A percentile compares a stretch with the other conserved stretches of the same genome.
Conservation (phyloP, 345 rosid genomes). For the Lepidium sativum region DNA sequence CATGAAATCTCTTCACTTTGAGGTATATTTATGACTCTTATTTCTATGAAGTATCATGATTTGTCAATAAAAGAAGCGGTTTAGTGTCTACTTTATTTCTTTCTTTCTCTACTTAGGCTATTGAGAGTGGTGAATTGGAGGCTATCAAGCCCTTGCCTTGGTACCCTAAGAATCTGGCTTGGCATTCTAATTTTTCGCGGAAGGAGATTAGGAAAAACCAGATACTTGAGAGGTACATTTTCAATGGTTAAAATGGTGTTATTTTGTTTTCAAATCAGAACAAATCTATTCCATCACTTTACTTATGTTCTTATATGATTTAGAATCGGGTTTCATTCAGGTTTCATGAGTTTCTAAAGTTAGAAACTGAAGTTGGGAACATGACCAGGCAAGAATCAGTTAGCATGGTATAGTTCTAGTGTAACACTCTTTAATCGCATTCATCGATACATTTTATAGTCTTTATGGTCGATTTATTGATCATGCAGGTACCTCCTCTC, state of each 20-base stretch:
- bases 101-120: constrained; percentile 30
- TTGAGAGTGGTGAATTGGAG: constrained; percentile 60
- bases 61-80: not conserved
- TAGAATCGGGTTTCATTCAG: constrained; percentile 27
- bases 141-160: constrained; percentile 82
- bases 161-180: constrained; percentile 85
- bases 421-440: not conserved
- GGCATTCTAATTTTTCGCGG: constrained; percentile 89
- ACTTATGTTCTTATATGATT: not conserved
- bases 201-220: constrained; percentile 91
- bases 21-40: constrained; percentile 29
- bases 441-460: not conserved
- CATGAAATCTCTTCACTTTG: constrained; percentile 62
- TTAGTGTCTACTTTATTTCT: not conserved
- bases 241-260: not conserved
- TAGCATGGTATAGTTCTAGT: constrained; percentile 66
- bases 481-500: constrained; percentile 77
- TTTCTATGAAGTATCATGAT: constrained; percentile 1
- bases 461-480: constrained; percentile 12
- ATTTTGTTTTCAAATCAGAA: not conserved
- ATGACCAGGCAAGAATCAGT: constrained; percentile 97
- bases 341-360: constrained; percentile 91
- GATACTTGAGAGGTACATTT: constrained; percentile 71
- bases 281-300: not conserved
- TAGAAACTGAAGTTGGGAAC: constrained; percentile 93